Conservation (phyloP, 2,329 filamentous ascomycete species). For the Ceratocystiopsis brevicomis region DNA sequence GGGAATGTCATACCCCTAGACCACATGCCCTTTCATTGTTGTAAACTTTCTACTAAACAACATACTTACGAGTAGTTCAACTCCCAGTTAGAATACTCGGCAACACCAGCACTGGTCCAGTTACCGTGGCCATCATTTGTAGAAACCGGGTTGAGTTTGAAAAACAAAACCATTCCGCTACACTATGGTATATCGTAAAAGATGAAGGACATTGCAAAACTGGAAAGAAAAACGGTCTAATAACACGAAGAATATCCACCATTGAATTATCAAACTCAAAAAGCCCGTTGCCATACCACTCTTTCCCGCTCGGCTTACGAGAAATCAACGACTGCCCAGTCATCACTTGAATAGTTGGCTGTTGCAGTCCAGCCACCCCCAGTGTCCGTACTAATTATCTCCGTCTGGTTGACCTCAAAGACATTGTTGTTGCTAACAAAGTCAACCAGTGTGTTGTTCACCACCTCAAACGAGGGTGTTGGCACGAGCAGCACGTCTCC, state of each 20-base stretch:
- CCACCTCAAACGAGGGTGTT: neutral
- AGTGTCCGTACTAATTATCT: slow-evolving; percentile 1
- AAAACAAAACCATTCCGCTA: no score
- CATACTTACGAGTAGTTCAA: no score
- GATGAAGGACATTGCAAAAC: neutral
- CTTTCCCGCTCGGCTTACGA: neutral
- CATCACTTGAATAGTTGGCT: slow-evolving; percentile 8
- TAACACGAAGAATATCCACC: neutral
- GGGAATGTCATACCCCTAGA: no score
- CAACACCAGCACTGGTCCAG: no score
- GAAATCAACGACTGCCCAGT: slow-evolving; percentile 4
- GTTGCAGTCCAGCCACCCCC: slow-evolving; percentile 2
- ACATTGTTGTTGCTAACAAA: neutral
- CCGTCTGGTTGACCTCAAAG: neutral
- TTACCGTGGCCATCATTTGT: no score
- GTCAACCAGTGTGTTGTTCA: neutral
- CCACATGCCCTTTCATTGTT: no score
- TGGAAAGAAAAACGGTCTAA: neutral
- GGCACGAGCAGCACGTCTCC: neutral
- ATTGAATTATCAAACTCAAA: no score
- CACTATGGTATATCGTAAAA: no score
- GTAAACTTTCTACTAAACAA: neutral
- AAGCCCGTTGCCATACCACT: no score
- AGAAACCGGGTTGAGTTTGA: no score
- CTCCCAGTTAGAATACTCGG: no score